phyloP scores from a whole-genome alignment of 257 asterid species.

The Marsdenia floribunda region DNA sequence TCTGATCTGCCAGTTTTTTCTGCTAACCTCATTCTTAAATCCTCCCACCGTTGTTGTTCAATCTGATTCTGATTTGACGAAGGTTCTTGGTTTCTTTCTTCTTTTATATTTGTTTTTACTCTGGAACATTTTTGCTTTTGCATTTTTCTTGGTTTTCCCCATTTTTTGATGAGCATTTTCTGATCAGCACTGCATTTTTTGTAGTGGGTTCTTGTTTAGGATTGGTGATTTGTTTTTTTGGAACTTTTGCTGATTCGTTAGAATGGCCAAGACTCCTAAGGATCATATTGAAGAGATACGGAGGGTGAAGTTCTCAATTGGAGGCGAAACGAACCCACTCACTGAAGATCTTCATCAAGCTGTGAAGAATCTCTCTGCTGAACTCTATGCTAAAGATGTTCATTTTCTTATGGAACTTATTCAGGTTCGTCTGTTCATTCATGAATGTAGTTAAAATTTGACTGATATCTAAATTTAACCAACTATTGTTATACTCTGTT shows the following conservation, averaged over 20 bases:
- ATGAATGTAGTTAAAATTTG: too few relatives aligned
- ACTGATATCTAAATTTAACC: too few relatives aligned
- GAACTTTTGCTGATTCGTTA: not conserved
- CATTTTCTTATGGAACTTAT: conserved; percentile 20
- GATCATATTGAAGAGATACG: conserved; percentile 36
- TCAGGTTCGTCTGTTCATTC: too few relatives aligned
- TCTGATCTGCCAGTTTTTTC: not conserved
- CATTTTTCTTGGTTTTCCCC: not conserved
- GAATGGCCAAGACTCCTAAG: conserved; percentile 18
- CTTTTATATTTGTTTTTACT: too few relatives aligned
- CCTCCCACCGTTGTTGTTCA: too few relatives aligned
- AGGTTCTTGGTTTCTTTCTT: too few relatives aligned
- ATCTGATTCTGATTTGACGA: too few relatives aligned
- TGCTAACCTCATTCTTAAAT: not conserved
- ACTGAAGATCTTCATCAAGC: conserved; percentile 38
- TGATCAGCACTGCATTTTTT: not conserved
- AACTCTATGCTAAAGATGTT: conserved; percentile 6
- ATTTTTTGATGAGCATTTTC: not conserved
- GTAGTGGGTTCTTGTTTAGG: not conserved
- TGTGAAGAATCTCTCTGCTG: conserved; percentile 35
- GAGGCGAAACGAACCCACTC: conserved; percentile 31
- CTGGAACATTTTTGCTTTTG: too few relatives aligned
- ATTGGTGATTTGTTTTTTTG: not conserved
- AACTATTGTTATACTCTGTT: too few relatives aligned
- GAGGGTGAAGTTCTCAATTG: conserved; percentile 28